A percentile compares a stretch with the other conserved stretches of the same genome.
Evolutionary conservation across 176 grass and related monocot species (phyloP).

Genomic region (Cymbopogon citratus): DNA sequence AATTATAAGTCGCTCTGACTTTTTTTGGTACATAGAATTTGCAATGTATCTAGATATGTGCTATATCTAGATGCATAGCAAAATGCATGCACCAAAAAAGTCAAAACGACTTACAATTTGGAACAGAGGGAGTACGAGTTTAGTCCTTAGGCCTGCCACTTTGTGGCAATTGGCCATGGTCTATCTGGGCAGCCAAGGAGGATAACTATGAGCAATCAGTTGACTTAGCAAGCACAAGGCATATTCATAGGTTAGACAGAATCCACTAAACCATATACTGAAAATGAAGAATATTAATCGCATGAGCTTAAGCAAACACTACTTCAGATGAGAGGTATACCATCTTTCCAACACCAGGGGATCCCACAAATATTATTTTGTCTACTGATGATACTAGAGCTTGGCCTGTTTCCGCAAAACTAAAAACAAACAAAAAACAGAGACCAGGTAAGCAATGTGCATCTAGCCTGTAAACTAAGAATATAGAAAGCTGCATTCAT

Average conservation of each 20-base stretch:
- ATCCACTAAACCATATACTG: conserved; percentile 4
- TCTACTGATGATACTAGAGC: conserved; percentile 93
- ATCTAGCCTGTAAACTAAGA: conserved; percentile 11
- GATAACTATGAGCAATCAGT: background rate
- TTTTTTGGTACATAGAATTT: too few relatives aligned
- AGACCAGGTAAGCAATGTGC: background rate
- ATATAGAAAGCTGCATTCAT: background rate
- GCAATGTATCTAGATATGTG: too few relatives aligned
- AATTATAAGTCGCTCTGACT: too few relatives aligned
- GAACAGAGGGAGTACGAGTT: too few relatives aligned
- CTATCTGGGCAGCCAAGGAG: background rate
- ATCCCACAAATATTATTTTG: conserved; percentile 99
- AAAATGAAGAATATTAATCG: conserved; percentile 5
- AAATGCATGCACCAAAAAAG: too few relatives aligned
- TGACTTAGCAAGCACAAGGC: background rate
- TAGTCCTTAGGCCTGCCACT: background rate
- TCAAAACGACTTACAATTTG: too few relatives aligned
- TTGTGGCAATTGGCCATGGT: background rate
- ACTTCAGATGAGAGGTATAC: conserved; percentile 38
- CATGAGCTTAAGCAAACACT: conserved; percentile 15
- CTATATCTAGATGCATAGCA: too few relatives aligned
- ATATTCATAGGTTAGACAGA: background rate
- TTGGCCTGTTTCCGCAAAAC: conserved; percentile 95
- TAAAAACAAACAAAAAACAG: conserved; percentile 25
- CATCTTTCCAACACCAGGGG: conserved; percentile 95